phyloP scores from a whole-genome alignment of 371 early-diverging fungal species.

The Rhizopus delemar region DNA sequence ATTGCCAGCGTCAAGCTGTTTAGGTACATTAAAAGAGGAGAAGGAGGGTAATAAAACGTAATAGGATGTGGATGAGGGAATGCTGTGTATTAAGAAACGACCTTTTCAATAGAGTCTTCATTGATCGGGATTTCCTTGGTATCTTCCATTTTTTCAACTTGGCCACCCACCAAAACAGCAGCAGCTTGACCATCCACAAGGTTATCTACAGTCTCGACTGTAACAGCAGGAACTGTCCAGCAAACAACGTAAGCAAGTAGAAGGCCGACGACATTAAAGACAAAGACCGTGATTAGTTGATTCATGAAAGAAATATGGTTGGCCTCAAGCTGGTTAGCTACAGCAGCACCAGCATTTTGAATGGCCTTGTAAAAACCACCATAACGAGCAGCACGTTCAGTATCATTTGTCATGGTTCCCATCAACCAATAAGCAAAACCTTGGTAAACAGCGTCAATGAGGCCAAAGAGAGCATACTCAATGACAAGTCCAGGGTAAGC shows the following conservation, averaged over 20 bases:
- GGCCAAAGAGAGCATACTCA: conserved; percentile 64
- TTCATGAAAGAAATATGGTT: conserved; percentile 36
- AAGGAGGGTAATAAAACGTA: no score
- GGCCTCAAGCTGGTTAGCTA: conserved; percentile 35
- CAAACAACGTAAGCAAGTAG: conserved; percentile 26
- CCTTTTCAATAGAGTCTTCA: not conserved
- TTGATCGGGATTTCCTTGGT: not conserved
- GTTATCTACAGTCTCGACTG: conserved; percentile 27
- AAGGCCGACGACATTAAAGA: conserved; percentile 25
- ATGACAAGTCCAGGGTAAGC: conserved; percentile 53
- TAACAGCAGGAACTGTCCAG: conserved; percentile 18
- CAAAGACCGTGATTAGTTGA: conserved; percentile 22
- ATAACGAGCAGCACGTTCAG: conserved; percentile 65
- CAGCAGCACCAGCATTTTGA: conserved; percentile 55
- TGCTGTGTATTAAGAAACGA: not conserved
- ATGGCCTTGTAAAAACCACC: conserved; percentile 82
- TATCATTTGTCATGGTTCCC: conserved; percentile 73
- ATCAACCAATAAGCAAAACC: conserved; percentile 74
- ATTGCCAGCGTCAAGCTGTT: no score
- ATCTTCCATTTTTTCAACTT: conserved; percentile 4
- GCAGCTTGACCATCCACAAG: conserved; percentile 17
- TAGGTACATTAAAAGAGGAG: no score
- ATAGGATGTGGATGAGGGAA: no score
- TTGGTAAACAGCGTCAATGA: conserved; percentile 71
- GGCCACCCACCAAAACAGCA: conserved; percentile 27